Evolutionary conservation across 768 basidiomycete species (phyloP), one percentile per base, ranked within the genome.

Genomic region (Mycena sanguinolenta): DNA sequence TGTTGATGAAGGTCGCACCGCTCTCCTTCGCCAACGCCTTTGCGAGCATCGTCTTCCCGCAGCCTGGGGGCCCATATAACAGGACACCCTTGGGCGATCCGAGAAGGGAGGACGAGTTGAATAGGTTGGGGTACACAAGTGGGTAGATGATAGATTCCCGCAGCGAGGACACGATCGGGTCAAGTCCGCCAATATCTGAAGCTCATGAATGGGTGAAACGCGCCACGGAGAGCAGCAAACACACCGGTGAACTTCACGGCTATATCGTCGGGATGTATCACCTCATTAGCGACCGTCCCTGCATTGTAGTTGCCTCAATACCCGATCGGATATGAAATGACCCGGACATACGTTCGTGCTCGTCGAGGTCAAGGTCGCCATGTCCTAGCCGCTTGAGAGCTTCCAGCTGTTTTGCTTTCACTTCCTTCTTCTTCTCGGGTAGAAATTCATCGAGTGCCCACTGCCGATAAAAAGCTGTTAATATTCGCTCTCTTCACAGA

Each of bases 11-110:
- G 0, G 96, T 97, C 9, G 98, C 98, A 21, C 95, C 95, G 3
- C 94, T 95, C 84, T 99, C 97, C 79, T 97, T 98, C 16, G 98
- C 98, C 10, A 99, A 87, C 2, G 97, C 97, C 79, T 97, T 97
- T 1, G 98, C 98, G n/a, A 99, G 87, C 96, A 99, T 97, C 1
- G 98, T 99, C 84, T 99, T 99, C 28, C 98, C 98, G 73, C 98
- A 99, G 8, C 98, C 97, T 1, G 98, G 98, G 49, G 97, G 98
- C 0, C 98, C 98, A 75, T 95, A 97, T 23, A 99, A 88, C 21
- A 99, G 87, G 12, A 98, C 97, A 16, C 98, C 98, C 79, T 98
- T 98, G 0, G 98, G 98, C 6, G 98, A 95, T 7, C 90, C 89
- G 69, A 98, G 89, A 25, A 99, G 88, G 17, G 92, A 87, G 0